Conservation (phyloP, 2,329 filamentous ascomycete genomes). For the Paramyrothecium sp. region DNA sequence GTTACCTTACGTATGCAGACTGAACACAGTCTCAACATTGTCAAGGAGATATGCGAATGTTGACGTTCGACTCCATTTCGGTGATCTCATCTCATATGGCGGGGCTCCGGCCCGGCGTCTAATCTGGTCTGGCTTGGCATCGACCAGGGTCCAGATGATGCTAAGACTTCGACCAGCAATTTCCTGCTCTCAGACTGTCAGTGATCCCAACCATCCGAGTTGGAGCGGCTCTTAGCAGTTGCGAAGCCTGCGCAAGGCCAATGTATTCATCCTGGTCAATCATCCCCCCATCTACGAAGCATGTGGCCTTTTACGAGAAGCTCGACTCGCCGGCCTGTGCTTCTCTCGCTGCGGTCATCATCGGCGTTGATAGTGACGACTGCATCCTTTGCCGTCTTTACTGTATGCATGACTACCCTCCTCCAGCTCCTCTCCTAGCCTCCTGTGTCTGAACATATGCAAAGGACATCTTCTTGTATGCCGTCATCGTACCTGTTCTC, state of each 20-base stretch:
- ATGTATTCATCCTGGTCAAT: background rate
- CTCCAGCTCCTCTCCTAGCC: background rate
- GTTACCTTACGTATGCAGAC: no score
- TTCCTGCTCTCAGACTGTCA: background rate
- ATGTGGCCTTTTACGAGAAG: background rate
- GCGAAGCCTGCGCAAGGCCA: background rate
- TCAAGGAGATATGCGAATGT: no score
- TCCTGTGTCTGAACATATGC: background rate
- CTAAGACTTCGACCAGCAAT: background rate
- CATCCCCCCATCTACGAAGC: background rate
- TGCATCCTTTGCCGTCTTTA: constrained; percentile 31
- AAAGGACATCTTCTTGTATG: constrained; percentile 33
- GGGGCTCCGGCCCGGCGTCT: background rate
- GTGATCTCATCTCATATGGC: background rate
- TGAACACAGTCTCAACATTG: no score
- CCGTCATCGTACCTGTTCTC: constrained; percentile 30
- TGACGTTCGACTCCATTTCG: background rate
- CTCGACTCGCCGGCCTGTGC: constrained; percentile 19
- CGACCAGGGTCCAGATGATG: background rate
- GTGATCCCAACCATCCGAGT: background rate
- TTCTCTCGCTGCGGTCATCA: constrained; percentile 28
- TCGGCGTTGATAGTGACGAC: constrained; percentile 28
- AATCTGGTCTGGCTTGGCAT: background rate
- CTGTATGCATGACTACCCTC: constrained; percentile 16
- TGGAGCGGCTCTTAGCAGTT: background rate